A percentile compares a stretch with the other conserved stretches of the same genome.
These are phyloP conservation scores for Oryza brachyantha DNA, from an alignment of 176 grass and related monocot genomes.

Conservation along the genomic window DNA sequence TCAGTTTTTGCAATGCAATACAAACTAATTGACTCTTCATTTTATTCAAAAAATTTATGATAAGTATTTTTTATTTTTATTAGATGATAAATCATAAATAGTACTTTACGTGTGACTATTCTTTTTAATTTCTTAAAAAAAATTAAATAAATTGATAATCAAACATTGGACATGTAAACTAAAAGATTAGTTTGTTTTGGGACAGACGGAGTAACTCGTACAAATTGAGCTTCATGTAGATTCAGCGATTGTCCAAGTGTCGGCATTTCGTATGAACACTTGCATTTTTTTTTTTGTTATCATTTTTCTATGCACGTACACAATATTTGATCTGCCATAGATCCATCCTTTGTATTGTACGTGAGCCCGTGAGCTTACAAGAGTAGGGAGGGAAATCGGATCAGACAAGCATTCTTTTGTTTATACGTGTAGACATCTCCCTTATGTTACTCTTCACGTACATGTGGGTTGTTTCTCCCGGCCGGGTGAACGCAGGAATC, in stretches of 20 bases:
- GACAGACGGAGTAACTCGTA: too few species aligned
- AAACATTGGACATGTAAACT: too few species aligned
- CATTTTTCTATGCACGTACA: background rate
- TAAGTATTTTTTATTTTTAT: too few species aligned
- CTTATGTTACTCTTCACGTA: slow-evolving; percentile 23
- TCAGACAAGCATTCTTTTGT: slow-evolving; percentile 24
- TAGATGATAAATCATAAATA: too few species aligned
- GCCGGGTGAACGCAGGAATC: slow-evolving; percentile 34
- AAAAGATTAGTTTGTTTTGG: too few species aligned
- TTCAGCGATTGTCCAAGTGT: background rate
- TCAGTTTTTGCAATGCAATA: background rate
- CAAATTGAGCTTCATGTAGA: too few species aligned
- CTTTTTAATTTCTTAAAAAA: too few species aligned
- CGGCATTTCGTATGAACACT: background rate
- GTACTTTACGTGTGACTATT: too few species aligned
- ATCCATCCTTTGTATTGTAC: background rate
- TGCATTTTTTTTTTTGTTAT: background rate
- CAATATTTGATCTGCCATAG: background rate
- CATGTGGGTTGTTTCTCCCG: slow-evolving; percentile 14
- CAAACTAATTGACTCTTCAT: too few species aligned
- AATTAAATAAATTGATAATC: too few species aligned
- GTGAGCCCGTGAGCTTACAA: background rate
- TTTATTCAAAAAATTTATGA: too few species aligned
- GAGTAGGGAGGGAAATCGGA: background rate
- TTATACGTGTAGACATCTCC: background rate